A percentile compares a stretch with the other conserved stretches of the same genome.
Conservation (phyloP, 768 basidiomycete genomes). For the Lepiota subincarnata region DNA sequence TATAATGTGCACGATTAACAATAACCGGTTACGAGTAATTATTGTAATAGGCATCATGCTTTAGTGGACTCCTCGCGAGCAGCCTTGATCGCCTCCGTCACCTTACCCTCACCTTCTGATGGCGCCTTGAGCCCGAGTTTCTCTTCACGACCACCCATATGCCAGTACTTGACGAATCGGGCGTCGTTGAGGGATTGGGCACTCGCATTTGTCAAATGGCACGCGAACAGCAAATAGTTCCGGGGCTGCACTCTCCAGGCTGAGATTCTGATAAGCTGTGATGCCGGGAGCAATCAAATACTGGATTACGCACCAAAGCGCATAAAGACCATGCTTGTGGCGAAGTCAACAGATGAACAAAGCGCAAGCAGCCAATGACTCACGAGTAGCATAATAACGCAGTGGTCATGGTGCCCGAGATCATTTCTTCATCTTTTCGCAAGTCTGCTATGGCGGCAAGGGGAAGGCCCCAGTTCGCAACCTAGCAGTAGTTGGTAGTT, state of each 20-base stretch:
- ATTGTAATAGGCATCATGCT: conserved; percentile 17
- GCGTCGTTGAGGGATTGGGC: conserved; percentile 81
- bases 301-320: conserved; percentile 67
- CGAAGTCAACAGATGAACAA: conserved; percentile 4
- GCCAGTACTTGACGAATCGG: conserved; percentile 89
- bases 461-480: conserved; percentile 98
- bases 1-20: conserved; percentile 17
- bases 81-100: conserved; percentile 48
- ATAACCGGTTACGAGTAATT: conserved; percentile 16
- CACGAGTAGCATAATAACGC: conserved; percentile 91
- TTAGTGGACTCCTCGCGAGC: conserved; percentile 39
- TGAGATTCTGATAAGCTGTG: conserved; percentile 24
- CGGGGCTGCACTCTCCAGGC: conserved; percentile 96
- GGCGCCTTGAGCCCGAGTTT: conserved; percentile 39
- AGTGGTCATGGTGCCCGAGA: conserved; percentile 95
- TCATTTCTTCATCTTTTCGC: conserved; percentile 91
- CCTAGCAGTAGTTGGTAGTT: conserved; percentile 40
- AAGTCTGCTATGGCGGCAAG: conserved; percentile 90
- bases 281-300: neutral
- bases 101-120: conserved; percentile 34
- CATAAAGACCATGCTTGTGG: conserved; percentile 77
- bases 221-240: conserved; percentile 93
- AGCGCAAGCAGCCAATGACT: conserved; percentile 30
- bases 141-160: conserved; percentile 81
- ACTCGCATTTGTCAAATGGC: conserved; percentile 87